Percentiles rank a stretch among this genome's conserved stretches.
These are phyloP conservation scores for Entomortierella chlamydospora DNA, from an alignment of 192 early-diverging fungal species.

Conservation along the genomic window DNA sequence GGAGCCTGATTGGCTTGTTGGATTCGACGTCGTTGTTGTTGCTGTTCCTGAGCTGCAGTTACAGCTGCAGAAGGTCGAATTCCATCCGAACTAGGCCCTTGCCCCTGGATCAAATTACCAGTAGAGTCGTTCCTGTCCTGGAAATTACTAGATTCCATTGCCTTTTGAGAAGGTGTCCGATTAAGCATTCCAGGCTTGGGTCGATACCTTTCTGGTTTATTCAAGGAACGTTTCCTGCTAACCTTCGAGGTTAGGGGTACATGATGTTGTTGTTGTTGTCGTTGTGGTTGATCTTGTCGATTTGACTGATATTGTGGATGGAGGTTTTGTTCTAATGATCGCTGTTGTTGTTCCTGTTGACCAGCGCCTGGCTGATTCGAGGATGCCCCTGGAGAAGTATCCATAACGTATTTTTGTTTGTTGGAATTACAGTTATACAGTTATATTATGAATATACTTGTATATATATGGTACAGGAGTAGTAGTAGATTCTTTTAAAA, in stretches of 20 bases:
- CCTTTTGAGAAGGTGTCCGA: conserved; percentile 46
- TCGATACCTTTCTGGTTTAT: conserved; percentile 63
- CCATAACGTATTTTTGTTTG: too few species aligned
- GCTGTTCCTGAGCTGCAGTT: conserved; percentile 30
- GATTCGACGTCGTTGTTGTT: conserved; percentile 33
- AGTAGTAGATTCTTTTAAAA: too few species aligned
- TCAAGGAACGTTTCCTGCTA: conserved; percentile 55
- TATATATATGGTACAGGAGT: not conserved
- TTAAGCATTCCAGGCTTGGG: conserved; percentile 61
- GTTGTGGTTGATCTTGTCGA: not conserved
- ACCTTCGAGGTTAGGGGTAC: conserved; percentile 13
- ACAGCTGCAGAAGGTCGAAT: conserved; percentile 17
- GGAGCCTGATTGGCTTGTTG: conserved; percentile 35
- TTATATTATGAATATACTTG: too few species aligned
- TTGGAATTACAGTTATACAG: too few species aligned
- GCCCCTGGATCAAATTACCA: conserved; percentile 30
- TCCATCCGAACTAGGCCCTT: not conserved
- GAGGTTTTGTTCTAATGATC: not conserved
- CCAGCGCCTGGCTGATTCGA: not conserved
- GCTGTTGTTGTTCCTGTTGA: not conserved
- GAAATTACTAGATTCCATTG: conserved; percentile 1
- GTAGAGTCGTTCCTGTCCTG: conserved; percentile 34
- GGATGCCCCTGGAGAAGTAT: not conserved
- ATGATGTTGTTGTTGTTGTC: conserved; percentile 13
- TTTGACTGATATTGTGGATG: not conserved